Conservation (phyloP, 495 filamentous ascomycete species). For the Astrocystis sublimbata region DNA sequence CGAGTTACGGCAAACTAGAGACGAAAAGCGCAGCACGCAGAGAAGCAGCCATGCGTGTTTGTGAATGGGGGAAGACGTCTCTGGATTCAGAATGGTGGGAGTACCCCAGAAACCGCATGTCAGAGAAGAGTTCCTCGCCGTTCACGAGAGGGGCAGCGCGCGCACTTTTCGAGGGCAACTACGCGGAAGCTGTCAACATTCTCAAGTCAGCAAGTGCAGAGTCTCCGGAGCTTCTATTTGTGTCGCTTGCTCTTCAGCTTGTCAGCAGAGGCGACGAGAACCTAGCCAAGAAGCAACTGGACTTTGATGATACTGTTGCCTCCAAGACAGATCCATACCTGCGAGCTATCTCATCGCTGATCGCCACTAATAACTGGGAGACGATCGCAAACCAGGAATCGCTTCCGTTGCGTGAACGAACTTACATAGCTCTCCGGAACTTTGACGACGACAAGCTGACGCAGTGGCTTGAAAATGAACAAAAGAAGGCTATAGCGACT, state of each 20-base stretch:
- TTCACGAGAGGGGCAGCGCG: conserved; percentile 80
- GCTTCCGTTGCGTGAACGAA: conserved; percentile 79
- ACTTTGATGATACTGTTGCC: conserved; percentile 49
- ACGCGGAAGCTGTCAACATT: conserved; percentile 56
- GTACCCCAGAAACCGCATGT: conserved; percentile 45
- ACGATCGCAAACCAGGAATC: conserved; percentile 78
- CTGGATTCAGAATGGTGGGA: conserved; percentile 57
- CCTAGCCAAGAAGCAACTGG: conserved; percentile 37
- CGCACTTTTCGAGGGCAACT: conserved; percentile 72
- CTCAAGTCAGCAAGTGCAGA: conserved; percentile 51
- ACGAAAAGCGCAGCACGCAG: conserved; percentile 74
- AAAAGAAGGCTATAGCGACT: conserved; percentile 61
- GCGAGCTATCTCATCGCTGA: conserved; percentile 87
- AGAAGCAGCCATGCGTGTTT: conserved; percentile 72
- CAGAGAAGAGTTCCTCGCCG: conserved; percentile 64
- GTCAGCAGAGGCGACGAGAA: conserved; percentile 40
- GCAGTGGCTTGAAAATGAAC: conserved; percentile 65
- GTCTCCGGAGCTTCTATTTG: conserved; percentile 52
- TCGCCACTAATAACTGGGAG: conserved; percentile 85
- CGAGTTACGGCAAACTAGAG: conserved; percentile 43
- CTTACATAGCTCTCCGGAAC: conserved; percentile 83
- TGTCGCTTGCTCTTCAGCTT: conserved; percentile 55
- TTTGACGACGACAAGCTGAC: conserved; percentile 76
- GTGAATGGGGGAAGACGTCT: conserved; percentile 60
- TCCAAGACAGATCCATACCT: conserved; percentile 76